phyloP scores from a whole-genome alignment of 306 rosid species.

The Pyrus betulifolia region DNA sequence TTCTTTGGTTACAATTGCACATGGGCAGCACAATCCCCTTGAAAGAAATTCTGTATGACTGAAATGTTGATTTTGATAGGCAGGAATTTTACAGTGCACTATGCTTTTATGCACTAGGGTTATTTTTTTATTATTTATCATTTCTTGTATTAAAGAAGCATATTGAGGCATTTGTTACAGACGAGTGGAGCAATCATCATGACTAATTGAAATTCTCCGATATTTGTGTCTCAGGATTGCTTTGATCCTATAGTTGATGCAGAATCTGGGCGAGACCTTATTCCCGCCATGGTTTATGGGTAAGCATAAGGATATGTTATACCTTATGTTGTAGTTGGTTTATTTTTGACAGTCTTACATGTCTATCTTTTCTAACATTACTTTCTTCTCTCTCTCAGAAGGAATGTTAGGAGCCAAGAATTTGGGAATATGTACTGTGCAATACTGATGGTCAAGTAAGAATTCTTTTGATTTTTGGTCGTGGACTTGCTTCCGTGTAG shows the following conservation, averaged over 20 bases:
- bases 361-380: neutral
- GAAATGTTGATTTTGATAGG: neutral
- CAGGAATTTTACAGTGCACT: neutral
- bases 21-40: neutral
- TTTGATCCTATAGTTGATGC: constrained; percentile 86
- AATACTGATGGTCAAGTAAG: constrained; percentile 83
- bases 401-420: constrained; percentile 81
- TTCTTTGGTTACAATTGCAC: neutral
- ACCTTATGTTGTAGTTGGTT: neutral
- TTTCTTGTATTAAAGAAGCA: neutral
- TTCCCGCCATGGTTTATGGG: constrained; percentile 98
- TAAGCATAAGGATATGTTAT: constrained; percentile 17
- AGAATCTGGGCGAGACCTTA: constrained; percentile 83
- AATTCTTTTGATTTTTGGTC: neutral
- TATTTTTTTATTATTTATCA: neutral
- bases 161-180: neutral
- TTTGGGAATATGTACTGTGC: constrained; percentile 94
- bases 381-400: constrained; percentile 31
- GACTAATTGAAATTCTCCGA: neutral
- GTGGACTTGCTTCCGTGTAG: neutral
- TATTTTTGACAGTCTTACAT: neutral
- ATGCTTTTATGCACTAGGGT: neutral
- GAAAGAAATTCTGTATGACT: neutral
- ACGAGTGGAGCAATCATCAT: neutral
- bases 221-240: constrained; percentile 61